phyloP scores from a whole-genome alignment of 306 rosid species.

The Casuarina equisetifolia region DNA sequence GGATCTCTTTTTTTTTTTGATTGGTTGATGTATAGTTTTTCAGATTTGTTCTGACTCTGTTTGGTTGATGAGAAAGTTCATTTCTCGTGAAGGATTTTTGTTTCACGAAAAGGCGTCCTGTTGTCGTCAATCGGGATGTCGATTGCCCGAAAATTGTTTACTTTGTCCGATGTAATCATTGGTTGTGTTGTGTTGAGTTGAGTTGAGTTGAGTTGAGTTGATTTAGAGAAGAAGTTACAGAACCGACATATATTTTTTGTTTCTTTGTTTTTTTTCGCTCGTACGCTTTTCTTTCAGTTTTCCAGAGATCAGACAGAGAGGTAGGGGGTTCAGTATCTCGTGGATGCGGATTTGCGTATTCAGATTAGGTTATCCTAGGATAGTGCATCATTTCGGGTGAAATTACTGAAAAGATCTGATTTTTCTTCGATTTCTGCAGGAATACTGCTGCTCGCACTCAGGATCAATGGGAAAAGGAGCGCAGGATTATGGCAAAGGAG shows the following conservation, averaged over 20 bases:
- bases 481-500: background rate
- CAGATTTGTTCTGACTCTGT: background rate
- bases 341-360: background rate
- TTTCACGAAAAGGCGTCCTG: background rate
- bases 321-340: background rate
- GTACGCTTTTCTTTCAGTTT: background rate
- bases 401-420: background rate
- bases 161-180: background rate
- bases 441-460: background rate
- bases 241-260: background rate
- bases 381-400: background rate
- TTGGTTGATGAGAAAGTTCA: constrained; percentile 3
- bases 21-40: background rate
- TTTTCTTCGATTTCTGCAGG: background rate
- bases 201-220: background rate
- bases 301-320: background rate
- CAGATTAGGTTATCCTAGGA: background rate
- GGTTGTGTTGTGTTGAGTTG: background rate
- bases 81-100: too few species aligned
- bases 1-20: background rate
- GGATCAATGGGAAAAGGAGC: background rate
- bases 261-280: background rate
- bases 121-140: background rate
- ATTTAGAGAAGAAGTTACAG: background rate
- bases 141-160: background rate